Evolutionary conservation across 1,284 basidiomycete genomes (phyloP).

Genomic region (Cryptococcus floricola): DNA sequence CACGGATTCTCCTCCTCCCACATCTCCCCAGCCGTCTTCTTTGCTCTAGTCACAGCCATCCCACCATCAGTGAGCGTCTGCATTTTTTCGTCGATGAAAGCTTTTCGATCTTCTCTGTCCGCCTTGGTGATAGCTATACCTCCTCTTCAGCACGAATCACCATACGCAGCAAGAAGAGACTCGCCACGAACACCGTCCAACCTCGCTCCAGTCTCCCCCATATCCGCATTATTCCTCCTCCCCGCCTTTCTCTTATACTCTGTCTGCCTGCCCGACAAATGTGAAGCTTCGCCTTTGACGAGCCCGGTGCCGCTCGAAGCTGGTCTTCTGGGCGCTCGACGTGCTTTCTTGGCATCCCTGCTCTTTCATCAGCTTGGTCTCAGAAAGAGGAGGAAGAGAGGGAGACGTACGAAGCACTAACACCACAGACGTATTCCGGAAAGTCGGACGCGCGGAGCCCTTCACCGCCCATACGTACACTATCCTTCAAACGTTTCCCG

Average conservation of each 20-base stretch:
- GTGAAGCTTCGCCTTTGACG: conserved; percentile 42
- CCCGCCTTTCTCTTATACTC: conserved; percentile 37
- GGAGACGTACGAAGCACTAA: conserved; percentile 32
- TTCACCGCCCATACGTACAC: conserved; percentile 38
- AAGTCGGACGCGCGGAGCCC: conserved; percentile 36
- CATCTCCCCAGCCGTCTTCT: conserved; percentile 25
- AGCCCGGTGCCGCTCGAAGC: conserved; percentile 24
- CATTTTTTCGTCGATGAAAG: conserved; percentile 22
- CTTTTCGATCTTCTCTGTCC: conserved; percentile 29
- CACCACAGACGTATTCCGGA: conserved; percentile 46
- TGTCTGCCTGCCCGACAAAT: conserved; percentile 41
- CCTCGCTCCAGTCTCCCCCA: conserved; percentile 35
- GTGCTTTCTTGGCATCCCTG: conserved; percentile 38
- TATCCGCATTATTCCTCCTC: conserved; percentile 33
- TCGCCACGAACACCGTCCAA: conserved; percentile 37
- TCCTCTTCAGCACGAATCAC: not conserved
- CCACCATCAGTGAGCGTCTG: conserved; percentile 17
- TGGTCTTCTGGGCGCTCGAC: conserved; percentile 23
- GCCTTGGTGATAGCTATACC: conserved; percentile 37
- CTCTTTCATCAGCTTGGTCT: not conserved
- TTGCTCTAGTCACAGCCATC: conserved; percentile 25
- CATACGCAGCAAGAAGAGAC: conserved; percentile 1
- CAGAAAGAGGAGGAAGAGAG: not conserved
- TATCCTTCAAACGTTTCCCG: conserved; percentile 37
- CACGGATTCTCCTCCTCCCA: conserved; percentile 38